A percentile compares a stretch with the other conserved stretches of the same genome.
Conservation (phyloP, 805 yeast genomes). For the Schwanniomyces polymorphus region DNA sequence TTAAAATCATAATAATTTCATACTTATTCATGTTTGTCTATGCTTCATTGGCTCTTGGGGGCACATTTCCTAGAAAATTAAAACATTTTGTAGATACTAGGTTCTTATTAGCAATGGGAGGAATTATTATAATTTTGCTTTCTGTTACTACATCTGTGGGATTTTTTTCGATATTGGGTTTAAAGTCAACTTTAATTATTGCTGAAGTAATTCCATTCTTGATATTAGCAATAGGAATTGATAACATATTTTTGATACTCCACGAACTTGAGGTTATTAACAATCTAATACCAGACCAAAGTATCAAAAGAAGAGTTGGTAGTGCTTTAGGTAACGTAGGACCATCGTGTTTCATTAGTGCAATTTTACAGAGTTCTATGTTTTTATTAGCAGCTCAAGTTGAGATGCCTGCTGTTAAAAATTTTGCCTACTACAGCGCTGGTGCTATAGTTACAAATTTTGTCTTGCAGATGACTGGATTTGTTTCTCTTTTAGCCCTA, state of each 20-base stretch:
- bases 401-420: constrained; percentile 93
- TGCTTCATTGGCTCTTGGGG: constrained; percentile 79
- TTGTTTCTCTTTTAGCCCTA: constrained; percentile 67
- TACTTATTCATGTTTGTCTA: constrained; percentile 85
- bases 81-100: constrained; percentile 52
- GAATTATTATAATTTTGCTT: constrained; percentile 75
- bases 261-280: constrained; percentile 69
- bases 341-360: constrained; percentile 80
- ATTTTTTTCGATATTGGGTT: constrained; percentile 67
- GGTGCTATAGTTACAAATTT: constrained; percentile 81
- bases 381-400: constrained; percentile 78
- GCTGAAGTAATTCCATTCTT: constrained; percentile 96
- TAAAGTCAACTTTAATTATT: constrained; percentile 85
- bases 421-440: constrained; percentile 89
- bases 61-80: constrained; percentile 46
- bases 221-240: constrained; percentile 94
- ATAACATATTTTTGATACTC: constrained; percentile 83
- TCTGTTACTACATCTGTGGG: constrained; percentile 88
- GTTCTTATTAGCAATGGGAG: constrained; percentile 77
- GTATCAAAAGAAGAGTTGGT: constrained; percentile 60
- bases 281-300: constrained; percentile 34
- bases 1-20: constrained; percentile 66
- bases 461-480: constrained; percentile 75
- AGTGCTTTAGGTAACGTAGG: constrained; percentile 73
- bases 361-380: constrained; percentile 76